These are phyloP conservation scores for Aureobasidium sp. DNA, from an alignment of 2,329 filamentous ascomycete species.

Conservation along the genomic window DNA sequence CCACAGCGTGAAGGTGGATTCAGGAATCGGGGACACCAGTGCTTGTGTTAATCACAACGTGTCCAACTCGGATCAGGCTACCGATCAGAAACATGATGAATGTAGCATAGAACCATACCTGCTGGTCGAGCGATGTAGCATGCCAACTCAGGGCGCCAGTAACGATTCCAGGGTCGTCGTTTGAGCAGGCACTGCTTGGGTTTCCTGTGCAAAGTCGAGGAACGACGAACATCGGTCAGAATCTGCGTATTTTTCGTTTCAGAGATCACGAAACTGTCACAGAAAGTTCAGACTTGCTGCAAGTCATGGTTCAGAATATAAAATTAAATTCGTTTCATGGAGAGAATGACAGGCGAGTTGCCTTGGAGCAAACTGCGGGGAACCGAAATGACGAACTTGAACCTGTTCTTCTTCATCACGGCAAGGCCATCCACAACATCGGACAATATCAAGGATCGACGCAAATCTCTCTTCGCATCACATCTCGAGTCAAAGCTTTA, in stretches of 20 bases:
- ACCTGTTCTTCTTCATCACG: neutral
- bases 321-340: neutral
- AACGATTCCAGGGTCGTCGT: neutral
- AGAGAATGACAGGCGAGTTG: neutral
- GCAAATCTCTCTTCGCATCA: conserved; percentile 1
- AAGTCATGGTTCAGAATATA: neutral
- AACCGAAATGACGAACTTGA: conserved; percentile 1
- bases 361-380: neutral
- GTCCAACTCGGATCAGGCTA: neutral
- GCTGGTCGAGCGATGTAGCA: neutral
- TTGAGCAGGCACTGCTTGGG: neutral
- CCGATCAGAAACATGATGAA: neutral
- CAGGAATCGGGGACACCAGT: no score
- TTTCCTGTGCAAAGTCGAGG: neutral
- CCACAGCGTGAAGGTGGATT: no score
- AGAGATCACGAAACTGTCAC: neutral
- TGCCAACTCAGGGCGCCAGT: neutral
- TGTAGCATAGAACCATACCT: neutral
- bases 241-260: neutral
- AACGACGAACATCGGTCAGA: neutral
- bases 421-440: neutral
- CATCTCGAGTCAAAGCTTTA: neutral
- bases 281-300: neutral
- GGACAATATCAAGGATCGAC: neutral
- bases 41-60: neutral